Evolutionary conservation across 1,284 basidiomycete genomes (phyloP), one percentile per base, ranked within the genome.

Genomic region (Sphagnurus paluster): DNA sequence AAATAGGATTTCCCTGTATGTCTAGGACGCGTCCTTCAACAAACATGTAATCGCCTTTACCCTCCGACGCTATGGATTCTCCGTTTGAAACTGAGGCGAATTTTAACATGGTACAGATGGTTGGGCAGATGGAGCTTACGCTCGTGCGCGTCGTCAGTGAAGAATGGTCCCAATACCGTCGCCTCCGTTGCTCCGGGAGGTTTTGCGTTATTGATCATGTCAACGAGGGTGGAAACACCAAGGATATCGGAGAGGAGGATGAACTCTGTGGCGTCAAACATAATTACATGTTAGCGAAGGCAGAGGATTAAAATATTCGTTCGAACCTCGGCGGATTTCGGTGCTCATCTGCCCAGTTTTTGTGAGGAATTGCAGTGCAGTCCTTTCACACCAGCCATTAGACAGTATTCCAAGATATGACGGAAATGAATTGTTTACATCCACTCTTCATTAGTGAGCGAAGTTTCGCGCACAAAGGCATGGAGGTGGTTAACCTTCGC

Each of bases 81-180:
- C 85, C 85, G 20, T 70, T 63, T 17, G 69, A 57, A 38, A 87
- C 83, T 87, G 21, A n/a, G 5, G 30, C 19, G 6, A 20, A 38
- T 11, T 23, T 14, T 41, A n/a, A 39, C 19, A 10, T 30, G 33
- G 57, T 64, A 29, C n/a, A n/a, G n/a, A n/a, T n/a, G n/a, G n/a
- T n/a, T n/a, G n/a, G n/a, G n/a, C n/a, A n/a, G n/a, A n/a, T n/a
- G n/a, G n/a, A n/a, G n/a, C 79, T 58, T 56, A 90, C 87, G 62
- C 40, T 90, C 80, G 24, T 79, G 77, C 14, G 90, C 82, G 59
- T 94, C 90, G 26, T 87, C 84, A 2, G 88, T 90, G 60, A 80
- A 87, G 72, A 93, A 94, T 2, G 91, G 92, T 7, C 91, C 92
- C 21, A 94, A 74, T 3, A 93, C 82, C 23, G 85, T 90, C 25